Conservation (phyloP, 2,329 filamentous ascomycete genomes). For the Aspergillus ustus region DNA sequence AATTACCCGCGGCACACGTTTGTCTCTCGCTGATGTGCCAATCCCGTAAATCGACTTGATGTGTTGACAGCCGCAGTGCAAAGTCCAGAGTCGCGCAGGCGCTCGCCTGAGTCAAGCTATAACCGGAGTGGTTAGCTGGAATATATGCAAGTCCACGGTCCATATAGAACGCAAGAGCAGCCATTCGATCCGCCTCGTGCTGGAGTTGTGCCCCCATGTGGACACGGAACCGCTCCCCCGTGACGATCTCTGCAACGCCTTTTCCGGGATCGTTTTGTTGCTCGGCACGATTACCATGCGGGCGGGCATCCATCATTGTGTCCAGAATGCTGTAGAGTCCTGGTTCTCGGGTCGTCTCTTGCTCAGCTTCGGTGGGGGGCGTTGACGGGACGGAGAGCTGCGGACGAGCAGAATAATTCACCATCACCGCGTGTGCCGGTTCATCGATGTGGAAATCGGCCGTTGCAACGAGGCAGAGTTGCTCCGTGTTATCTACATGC, state of each 20-base stretch:
- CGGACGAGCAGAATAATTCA: background rate
- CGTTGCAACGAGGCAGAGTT: background rate
- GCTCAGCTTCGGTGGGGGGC: background rate
- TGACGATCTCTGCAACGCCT: background rate
- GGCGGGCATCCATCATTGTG: background rate
- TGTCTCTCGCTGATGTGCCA: background rate
- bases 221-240: background rate
- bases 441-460: background rate
- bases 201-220: background rate
- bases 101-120: background rate
- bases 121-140: background rate
- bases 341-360: background rate
- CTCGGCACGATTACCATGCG: background rate
- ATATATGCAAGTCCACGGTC: conserved; percentile 1
- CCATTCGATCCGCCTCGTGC: background rate
- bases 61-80: background rate
- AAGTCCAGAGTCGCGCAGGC: background rate
- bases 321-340: background rate
- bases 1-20: background rate
- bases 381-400: background rate
- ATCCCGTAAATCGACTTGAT: background rate
- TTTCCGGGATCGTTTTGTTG: background rate
- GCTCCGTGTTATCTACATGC: background rate
- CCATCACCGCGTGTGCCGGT: background rate
- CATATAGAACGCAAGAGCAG: conserved; percentile 1